Conservation (phyloP, 2,329 filamentous ascomycete species). For the Neofusicoccum cordaticola region DNA sequence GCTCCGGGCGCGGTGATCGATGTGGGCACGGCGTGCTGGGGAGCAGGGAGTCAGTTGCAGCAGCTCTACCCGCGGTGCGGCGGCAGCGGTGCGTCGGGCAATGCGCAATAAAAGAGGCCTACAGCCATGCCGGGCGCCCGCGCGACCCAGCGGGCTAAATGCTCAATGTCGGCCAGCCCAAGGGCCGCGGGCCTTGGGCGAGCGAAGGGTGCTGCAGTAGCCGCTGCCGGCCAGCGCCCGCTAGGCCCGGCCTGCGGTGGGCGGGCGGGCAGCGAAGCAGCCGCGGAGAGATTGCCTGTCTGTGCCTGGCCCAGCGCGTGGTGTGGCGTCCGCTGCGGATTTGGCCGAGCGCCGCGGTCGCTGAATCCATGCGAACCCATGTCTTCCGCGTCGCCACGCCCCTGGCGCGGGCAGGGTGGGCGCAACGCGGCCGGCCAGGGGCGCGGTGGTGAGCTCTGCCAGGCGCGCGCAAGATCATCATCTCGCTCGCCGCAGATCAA, state of each 20-base stretch:
- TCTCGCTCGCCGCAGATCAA: conserved; percentile 8
- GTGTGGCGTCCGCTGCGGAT: not conserved
- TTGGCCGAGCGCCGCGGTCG: not conserved
- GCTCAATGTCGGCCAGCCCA: not conserved
- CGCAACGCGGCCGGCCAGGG: not conserved
- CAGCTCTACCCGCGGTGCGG: conserved; percentile 7
- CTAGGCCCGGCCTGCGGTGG: not conserved
- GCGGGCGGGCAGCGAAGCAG: not conserved
- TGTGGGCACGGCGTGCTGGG: conserved; percentile 4
- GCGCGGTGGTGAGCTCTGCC: not conserved
- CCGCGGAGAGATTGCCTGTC: conserved; percentile 6
- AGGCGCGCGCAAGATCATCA: not conserved
- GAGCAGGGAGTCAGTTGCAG: conserved; percentile 6
- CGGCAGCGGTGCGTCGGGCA: conserved; percentile 6
- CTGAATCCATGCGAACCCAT: too few species aligned
- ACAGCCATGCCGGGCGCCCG: not conserved
- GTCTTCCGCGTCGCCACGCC: not conserved
- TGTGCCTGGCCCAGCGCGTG: conserved; percentile 8
- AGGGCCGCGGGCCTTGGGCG: not conserved
- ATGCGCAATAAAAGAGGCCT: conserved; percentile 11
- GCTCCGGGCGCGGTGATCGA: conserved; percentile 13
- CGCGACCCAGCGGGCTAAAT: not conserved
- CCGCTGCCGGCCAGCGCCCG: not conserved
- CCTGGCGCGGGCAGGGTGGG: not conserved
- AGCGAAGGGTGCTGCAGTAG: not conserved